Evolutionary conservation across 2,329 filamentous ascomycete species (phyloP).

Genomic region (Ilyonectria sp.): DNA sequence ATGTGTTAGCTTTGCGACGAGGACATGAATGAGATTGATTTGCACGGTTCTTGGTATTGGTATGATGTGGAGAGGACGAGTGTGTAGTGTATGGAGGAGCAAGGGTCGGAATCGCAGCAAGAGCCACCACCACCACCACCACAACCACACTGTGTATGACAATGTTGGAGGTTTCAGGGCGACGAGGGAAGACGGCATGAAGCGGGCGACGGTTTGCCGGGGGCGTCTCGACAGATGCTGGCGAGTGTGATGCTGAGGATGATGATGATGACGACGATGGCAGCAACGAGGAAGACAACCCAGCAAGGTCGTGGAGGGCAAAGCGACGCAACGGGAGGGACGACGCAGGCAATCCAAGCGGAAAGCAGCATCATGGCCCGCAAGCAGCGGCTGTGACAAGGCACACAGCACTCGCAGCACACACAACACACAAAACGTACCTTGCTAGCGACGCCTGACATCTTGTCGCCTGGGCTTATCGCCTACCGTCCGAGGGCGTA

Average conservation of each 20-base stretch:
- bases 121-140: neutral
- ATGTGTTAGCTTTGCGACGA: conserved; percentile 39
- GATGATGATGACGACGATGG: neutral
- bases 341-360: neutral
- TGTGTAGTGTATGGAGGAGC: neutral
- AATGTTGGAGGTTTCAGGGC: neutral
- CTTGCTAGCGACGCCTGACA: conserved; percentile 73
- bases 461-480: conserved; percentile 68
- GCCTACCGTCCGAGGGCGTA: conserved; percentile 60
- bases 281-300: neutral
- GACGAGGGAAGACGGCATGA: neutral
- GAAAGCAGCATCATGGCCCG: conserved; percentile 17
- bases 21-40: conserved; percentile 8
- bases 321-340: conserved; percentile 2
- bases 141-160: conserved; percentile 4
- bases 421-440: conserved; percentile 56
- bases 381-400: neutral
- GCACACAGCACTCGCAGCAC: conserved; percentile 2
- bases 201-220: neutral
- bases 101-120: conserved; percentile 21
- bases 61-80: conserved; percentile 6
- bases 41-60: no score
- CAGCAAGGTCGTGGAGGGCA: neutral
- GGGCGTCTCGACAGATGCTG: neutral
- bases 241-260: neutral